Base-by-base conservation (phyloP, 202 grass and related monocot genomes). In the Carex sylvatica region DNA sequence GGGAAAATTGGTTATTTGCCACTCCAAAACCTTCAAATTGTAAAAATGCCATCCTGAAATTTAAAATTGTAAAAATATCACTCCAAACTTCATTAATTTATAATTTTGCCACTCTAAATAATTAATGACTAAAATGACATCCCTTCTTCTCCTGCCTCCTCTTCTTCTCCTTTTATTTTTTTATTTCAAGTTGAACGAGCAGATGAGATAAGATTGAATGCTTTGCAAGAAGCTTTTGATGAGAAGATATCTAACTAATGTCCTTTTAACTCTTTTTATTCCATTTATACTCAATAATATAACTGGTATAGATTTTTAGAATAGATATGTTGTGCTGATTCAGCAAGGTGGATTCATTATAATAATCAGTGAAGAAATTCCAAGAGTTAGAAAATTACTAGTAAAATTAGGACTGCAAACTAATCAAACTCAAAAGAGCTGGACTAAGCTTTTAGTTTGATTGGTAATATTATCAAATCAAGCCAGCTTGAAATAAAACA, bases 221-320 rank as follows among this genome's bases (percentile, higher is more conserved):
- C 89, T 20, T 74, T 92, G 61, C 96, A 99, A 86, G 96, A 99
- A 59, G 81, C 86, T 54, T 89, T 91, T 83, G 96, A 93, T 42
- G 89, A 89, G 73, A 99, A 99, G 90, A 90, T 99, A 87, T 99
- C 96, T 47, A 66, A 95, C 95, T 79, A 99, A 99, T 91, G 96
- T 99, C 51, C 51, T 81, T 22, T 83, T 74, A 31, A 22, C 42
- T 82, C 54, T 15, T 63, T 38, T 7, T 20, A 58, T 80, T 85
- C n/a, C 59, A 30, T 73, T 23, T 23, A 65, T 36, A 58, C 51
- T 58, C 11, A 23, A 51, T 36, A 77, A 59, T 38, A n/a, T 4
- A 36, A 4, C 14, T 59, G 28, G 74, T 77, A 38, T 77, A 70
- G 61, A 75, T 52, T 49, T 6, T 7, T 7, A 7, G 14, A 53